phyloP scores from a whole-genome alignment of 2,329 filamentous ascomycete genomes.

The Hymenoscyphus scutula region DNA sequence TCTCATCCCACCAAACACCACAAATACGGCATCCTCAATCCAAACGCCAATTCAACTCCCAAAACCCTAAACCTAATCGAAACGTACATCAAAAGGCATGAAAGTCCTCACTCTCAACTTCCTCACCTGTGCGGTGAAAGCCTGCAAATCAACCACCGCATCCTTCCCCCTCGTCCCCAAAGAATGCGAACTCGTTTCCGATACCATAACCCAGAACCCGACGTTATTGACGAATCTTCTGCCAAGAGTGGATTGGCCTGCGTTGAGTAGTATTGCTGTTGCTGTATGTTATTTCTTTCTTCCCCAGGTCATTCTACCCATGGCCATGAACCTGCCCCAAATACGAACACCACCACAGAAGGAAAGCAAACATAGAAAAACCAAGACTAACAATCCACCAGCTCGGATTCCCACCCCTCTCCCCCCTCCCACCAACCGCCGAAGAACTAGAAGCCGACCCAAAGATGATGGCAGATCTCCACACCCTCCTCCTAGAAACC shows the following conservation, averaged over 20 bases:
- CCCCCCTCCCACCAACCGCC: conserved; percentile 59
- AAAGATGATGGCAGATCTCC: conserved; percentile 72
- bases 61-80: background rate
- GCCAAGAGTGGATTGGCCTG: conserved; percentile 84
- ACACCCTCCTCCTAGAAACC: conserved; percentile 82
- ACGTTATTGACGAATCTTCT: conserved; percentile 81
- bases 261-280: conserved; percentile 68
- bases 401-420: conserved; percentile 77
- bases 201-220: conserved; percentile 78
- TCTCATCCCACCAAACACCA: background rate
- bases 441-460: conserved; percentile 64
- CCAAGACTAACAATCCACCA: conserved; percentile 38
- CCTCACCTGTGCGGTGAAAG: conserved; percentile 91
- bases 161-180: conserved; percentile 91
- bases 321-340: background rate
- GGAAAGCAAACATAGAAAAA: background rate
- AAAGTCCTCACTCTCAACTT: conserved; percentile 97
- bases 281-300: conserved; percentile 57
- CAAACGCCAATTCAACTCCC: background rate
- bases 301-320: background rate
- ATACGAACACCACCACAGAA: background rate
- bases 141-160: conserved; percentile 76
- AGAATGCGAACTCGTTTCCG: conserved; percentile 84
- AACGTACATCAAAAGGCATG: conserved; percentile 52
- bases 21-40: no score